Conservation (phyloP, 1,284 basidiomycete genomes). For the Blastosporella zonata region DNA sequence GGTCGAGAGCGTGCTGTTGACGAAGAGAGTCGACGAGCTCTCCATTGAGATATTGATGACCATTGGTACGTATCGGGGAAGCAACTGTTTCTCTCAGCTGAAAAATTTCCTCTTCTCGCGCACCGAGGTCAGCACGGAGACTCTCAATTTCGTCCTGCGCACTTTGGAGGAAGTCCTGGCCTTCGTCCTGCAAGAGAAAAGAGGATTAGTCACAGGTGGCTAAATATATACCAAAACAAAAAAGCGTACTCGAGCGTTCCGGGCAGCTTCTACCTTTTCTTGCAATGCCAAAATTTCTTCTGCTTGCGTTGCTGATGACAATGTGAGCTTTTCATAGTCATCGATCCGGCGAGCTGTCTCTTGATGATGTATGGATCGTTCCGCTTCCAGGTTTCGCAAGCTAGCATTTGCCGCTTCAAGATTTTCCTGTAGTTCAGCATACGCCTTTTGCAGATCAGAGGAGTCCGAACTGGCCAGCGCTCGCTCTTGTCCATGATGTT, state of each 20-base stretch:
- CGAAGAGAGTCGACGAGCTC: conserved; percentile 67
- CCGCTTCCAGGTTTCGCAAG: conserved; percentile 53
- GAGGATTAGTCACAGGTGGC: background rate
- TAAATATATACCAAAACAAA: background rate
- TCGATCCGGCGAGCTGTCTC: conserved; percentile 47
- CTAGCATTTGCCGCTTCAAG: conserved; percentile 50
- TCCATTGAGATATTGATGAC: conserved; percentile 54
- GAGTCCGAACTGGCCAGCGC: conserved; percentile 43
- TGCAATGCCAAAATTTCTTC: conserved; percentile 49
- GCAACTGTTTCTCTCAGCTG: conserved; percentile 44
- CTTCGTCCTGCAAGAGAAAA: conserved; percentile 44
- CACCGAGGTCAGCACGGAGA: conserved; percentile 53
- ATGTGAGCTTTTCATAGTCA: conserved; percentile 50
- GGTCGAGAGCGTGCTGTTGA: conserved; percentile 74
- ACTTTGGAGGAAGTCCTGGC: conserved; percentile 56
- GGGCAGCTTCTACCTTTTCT: conserved; percentile 49
- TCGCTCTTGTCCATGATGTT: conserved; percentile 49
- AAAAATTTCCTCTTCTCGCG: conserved; percentile 65
- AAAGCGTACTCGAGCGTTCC: conserved; percentile 38
- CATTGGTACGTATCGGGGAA: conserved; percentile 30
- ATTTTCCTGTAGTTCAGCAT: conserved; percentile 59
- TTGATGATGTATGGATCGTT: conserved; percentile 54
- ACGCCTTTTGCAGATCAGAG: conserved; percentile 60
- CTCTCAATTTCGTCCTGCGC: conserved; percentile 66
- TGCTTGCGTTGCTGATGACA: conserved; percentile 40